Conservation (phyloP, 202 grass and related monocot genomes). For the Schoenoplectus tabernaemontani region DNA sequence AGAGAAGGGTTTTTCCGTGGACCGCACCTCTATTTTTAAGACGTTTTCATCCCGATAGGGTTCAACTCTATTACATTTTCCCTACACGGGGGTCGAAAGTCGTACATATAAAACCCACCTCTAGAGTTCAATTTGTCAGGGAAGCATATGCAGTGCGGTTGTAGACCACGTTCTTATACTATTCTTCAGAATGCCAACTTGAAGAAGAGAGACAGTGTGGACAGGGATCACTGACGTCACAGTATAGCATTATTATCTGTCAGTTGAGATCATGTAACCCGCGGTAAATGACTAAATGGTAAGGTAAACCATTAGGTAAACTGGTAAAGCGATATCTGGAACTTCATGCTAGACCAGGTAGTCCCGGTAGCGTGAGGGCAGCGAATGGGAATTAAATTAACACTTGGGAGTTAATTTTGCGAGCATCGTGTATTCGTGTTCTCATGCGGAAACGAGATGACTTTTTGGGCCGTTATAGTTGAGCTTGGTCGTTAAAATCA, state of each 20-base stretch:
- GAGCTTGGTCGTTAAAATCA: no score
- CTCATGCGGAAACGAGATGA: no score
- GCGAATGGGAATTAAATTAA: background rate
- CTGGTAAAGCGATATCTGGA: background rate
- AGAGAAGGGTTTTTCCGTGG: no score
- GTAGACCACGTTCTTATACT: no score
- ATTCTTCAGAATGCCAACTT: background rate
- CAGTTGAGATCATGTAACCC: no score
- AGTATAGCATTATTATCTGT: background rate
- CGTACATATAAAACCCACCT: background rate
- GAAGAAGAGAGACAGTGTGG: background rate
- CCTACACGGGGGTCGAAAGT: background rate
- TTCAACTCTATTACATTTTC: background rate
- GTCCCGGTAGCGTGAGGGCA: background rate
- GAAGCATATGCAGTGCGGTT: no score
- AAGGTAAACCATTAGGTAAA: no score
- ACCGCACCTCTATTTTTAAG: constrained; percentile 18
- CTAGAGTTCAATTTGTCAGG: background rate
- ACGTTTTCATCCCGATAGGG: constrained; percentile 13
- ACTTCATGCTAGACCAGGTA: background rate
- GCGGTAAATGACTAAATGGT: no score
- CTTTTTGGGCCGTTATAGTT: no score
- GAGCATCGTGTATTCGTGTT: no score
- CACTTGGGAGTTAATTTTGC: background rate
- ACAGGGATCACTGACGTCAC: background rate